Evolutionary conservation across 306 rosid species (phyloP).

Genomic region (Urtica urens): DNA sequence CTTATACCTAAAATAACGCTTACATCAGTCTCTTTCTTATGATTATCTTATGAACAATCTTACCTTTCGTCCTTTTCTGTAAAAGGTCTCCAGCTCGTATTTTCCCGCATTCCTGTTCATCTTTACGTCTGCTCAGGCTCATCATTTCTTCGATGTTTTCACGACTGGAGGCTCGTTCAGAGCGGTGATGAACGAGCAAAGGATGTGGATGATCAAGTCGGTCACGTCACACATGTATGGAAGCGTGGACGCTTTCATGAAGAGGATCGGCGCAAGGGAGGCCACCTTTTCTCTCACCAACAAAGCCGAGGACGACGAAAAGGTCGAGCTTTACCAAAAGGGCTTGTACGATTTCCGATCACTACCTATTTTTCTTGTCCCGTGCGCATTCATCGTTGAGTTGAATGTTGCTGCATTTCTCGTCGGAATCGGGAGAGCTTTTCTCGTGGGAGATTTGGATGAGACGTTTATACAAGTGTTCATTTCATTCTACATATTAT

Average conservation of each 20-base stretch:
- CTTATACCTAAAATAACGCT: no score
- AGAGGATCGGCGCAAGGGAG: conserved; percentile 38
- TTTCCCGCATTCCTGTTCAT: conserved; percentile 29
- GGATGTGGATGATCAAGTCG: conserved; percentile 54
- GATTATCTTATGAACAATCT: no score
- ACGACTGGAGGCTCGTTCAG: conserved; percentile 31
- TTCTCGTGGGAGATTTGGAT: conserved; percentile 16
- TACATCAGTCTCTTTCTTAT: no score
- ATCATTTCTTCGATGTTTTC: conserved; percentile 36
- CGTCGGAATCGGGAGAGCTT: conserved; percentile 28
- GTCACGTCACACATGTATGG: conserved; percentile 40
- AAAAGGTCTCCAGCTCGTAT: conserved; percentile 39
- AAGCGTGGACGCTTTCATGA: conserved; percentile 41
- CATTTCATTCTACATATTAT: conserved; percentile 11
- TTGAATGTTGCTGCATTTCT: conserved; percentile 32
- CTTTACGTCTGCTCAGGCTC: conserved; percentile 21
- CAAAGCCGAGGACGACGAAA: conserved; percentile 37
- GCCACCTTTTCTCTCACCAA: conserved; percentile 51
- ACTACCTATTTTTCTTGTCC: conserved; percentile 39
- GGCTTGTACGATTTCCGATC: conserved; percentile 47
- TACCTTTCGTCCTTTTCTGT: no score
- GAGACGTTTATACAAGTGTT: conserved; percentile 16
- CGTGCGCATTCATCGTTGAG: conserved; percentile 34
- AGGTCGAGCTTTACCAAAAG: conserved; percentile 27
- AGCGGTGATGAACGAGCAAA: conserved; percentile 37